phyloP scores from a whole-genome alignment of 441 rosid species.

The Euphorbia celastroides region DNA sequence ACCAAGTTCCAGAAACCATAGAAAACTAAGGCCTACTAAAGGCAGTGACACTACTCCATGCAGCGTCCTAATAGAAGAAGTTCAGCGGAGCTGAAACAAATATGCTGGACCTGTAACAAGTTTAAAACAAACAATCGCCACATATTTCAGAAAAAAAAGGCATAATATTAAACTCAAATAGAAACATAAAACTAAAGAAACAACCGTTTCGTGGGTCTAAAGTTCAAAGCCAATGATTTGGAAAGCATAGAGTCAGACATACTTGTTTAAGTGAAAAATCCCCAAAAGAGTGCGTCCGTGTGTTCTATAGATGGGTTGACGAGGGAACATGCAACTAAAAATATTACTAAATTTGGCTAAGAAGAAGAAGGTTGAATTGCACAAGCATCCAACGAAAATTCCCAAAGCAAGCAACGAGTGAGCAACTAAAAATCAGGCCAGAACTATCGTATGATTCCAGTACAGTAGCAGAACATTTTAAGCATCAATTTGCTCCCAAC shows the following conservation, averaged over 20 bases:
- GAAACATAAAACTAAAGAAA: neutral
- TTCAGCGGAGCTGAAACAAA: too few species aligned
- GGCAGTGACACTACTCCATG: slow-evolving; percentile 17
- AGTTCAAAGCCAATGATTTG: neutral
- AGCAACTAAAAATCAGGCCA: too few species aligned
- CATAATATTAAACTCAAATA: neutral
- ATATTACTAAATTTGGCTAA: neutral
- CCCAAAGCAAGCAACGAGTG: neutral
- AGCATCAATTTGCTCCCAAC: too few species aligned
- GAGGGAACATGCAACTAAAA: neutral
- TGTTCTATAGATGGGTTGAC: neutral
- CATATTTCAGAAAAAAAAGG: too few species aligned
- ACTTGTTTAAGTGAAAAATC: neutral
- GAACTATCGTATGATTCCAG: too few species aligned
- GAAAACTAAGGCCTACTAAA: too few species aligned
- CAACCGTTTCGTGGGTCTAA: neutral
- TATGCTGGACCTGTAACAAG: neutral
- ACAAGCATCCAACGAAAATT: neutral
- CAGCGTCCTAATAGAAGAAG: too few species aligned
- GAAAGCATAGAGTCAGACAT: neutral
- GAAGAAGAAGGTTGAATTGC: neutral
- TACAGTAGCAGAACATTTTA: too few species aligned
- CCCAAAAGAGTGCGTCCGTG: neutral
- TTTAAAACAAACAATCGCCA: neutral
- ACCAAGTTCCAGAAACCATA: slow-evolving; percentile 1